Evolutionary conservation across 2,329 filamentous ascomycete genomes (phyloP).

Genomic region (Endothia cerciana): DNA sequence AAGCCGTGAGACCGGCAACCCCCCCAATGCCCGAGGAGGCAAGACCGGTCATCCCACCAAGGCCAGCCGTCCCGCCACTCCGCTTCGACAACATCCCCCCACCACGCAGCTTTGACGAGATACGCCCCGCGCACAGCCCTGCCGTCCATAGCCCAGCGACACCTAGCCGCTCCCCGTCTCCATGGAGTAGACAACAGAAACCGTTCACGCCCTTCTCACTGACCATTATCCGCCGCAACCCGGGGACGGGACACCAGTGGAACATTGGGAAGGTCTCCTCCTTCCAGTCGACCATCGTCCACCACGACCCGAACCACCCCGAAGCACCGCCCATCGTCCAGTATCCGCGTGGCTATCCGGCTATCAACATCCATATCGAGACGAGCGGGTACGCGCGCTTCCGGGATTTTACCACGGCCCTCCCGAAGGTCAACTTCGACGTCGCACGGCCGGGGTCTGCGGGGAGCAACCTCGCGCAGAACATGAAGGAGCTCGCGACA

Average conservation of each 20-base stretch:
- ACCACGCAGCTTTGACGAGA: slow-evolving; percentile 20
- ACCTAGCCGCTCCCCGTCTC: slow-evolving; percentile 42
- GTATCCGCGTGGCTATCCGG: slow-evolving; percentile 38
- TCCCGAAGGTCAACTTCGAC: slow-evolving; percentile 40
- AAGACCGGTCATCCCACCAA: slow-evolving; percentile 7
- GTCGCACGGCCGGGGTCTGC: slow-evolving; percentile 28
- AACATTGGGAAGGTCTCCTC: slow-evolving; percentile 71
- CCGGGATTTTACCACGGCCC: slow-evolving; percentile 49
- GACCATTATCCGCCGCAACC: slow-evolving; percentile 75
- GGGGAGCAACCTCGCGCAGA: slow-evolving; percentile 29
- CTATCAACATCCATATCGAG: slow-evolving; percentile 57
- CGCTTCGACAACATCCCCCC: slow-evolving; percentile 4
- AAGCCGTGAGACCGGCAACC: slow-evolving; percentile 6
- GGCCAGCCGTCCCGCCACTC: background rate
- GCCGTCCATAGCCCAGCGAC: slow-evolving; percentile 16
- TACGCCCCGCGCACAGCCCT: slow-evolving; percentile 6
- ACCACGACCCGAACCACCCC: slow-evolving; percentile 33
- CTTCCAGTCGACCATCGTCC: slow-evolving; percentile 49
- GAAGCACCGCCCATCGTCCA: slow-evolving; percentile 30
- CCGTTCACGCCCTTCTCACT: slow-evolving; percentile 54
- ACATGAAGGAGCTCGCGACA: slow-evolving; percentile 28
- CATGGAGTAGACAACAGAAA: slow-evolving; percentile 36
- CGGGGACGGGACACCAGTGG: slow-evolving; percentile 71
- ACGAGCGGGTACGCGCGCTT: slow-evolving; percentile 63
- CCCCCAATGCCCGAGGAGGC: background rate